Base-by-base conservation (phyloP, 106 monocot genomes). In the Dioscorea zingiberensis region DNA sequence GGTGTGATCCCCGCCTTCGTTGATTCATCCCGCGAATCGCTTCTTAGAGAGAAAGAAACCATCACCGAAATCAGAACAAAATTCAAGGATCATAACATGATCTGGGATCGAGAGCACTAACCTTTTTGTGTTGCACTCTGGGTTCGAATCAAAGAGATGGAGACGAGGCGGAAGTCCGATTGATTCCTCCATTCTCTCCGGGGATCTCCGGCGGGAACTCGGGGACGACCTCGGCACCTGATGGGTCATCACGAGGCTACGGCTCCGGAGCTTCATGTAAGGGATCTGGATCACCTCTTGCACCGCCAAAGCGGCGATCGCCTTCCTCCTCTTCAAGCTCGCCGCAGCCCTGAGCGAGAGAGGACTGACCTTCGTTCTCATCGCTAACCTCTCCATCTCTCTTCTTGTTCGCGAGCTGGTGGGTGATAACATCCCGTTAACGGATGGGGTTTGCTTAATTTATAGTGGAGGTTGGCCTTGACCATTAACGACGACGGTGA, bases 11-110 rank as follows among this genome's bases (percentile, higher is more conserved):
- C 32, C 13, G 19, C 21, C 21, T 68, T 62, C 67, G 62, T 64
- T 21, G 65, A 77, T 53, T 78, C 77, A n/a, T n/a, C 56, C 76
- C 60, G 58, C 64, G 60, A 51, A 60, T 60, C 57, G 18, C 4
- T 53, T 69, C 67, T 16, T 4, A 23, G 60, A 18, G 24, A n/a
- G n/a, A n/a, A n/a, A n/a, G n/a, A n/a, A n/a, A n/a, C n/a, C n/a
- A n/a, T n/a, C n/a, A n/a, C n/a, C n/a, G n/a, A n/a, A n/a, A n/a
- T n/a, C n/a, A n/a, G n/a, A n/a, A n/a, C n/a, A n/a, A n/a, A n/a
- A n/a, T n/a, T n/a, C n/a, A n/a, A n/a, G n/a, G n/a, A n/a, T n/a
- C n/a, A n/a, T 58, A 13, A 13, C 46, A 47, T 21, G 28, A 17
- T 26, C 55, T 73, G 68, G 5, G 73, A 77, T 0, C 64, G 72